These are phyloP conservation scores for Chaetomium tenue DNA, from an alignment of 495 filamentous ascomycete species.

Conservation along the genomic window DNA sequence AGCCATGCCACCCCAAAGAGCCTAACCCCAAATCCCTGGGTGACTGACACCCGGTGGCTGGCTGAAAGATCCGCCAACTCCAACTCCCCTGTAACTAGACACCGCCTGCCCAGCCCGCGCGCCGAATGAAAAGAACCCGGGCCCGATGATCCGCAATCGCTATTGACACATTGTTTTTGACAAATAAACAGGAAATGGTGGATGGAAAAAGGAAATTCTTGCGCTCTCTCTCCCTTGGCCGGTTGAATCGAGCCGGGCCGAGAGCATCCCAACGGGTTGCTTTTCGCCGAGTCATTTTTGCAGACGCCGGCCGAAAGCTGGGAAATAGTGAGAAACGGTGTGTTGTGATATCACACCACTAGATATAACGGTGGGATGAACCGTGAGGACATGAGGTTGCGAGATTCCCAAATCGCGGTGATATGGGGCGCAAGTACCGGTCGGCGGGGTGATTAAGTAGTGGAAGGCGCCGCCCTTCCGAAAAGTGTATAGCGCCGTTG, in stretches of 20 bases:
- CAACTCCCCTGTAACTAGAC: neutral
- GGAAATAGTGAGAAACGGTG: too few relatives aligned
- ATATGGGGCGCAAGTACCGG: too few relatives aligned
- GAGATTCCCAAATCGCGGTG: too few relatives aligned
- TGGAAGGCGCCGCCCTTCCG: too few relatives aligned
- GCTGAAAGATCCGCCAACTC: slow-evolving; percentile 1
- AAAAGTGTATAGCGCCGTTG: neutral
- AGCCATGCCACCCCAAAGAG: neutral
- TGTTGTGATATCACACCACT: too few relatives aligned
- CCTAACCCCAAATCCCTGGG: neutral
- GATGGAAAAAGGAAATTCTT: neutral
- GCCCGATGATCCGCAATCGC: neutral
- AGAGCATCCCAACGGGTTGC: neutral
- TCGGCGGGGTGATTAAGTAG: too few relatives aligned
- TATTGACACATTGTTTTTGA: slow-evolving; percentile 1
- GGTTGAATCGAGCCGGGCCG: neutral
- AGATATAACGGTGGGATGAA: too few relatives aligned
- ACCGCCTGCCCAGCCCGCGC: neutral
- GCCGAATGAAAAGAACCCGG: neutral
- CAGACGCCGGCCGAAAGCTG: neutral
- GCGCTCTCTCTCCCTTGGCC: neutral
- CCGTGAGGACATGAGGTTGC: too few relatives aligned
- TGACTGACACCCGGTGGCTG: neutral
- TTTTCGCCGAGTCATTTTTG: neutral
- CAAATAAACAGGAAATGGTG: neutral